A percentile compares a stretch with the other conserved stretches of the same genome.
Conservation (phyloP, 2,329 filamentous ascomycete genomes). For the Cytospora schulzeri region DNA sequence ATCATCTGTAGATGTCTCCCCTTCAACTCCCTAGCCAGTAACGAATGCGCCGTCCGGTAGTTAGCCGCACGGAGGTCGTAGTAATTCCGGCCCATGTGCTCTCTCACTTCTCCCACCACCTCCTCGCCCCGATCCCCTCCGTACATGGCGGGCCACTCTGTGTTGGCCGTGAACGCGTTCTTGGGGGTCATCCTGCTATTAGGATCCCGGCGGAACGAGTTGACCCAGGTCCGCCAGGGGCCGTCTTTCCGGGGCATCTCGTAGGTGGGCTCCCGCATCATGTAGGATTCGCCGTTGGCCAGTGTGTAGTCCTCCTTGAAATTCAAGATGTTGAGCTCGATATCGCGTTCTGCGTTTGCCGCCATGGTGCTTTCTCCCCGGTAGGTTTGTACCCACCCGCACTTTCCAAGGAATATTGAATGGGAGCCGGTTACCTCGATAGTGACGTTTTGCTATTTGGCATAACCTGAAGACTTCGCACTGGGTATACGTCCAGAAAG, state of each 20-base stretch:
- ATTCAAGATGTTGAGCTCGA: conserved; percentile 61
- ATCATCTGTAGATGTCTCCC: conserved; percentile 94
- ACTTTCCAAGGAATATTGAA: neutral
- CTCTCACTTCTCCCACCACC: conserved; percentile 7
- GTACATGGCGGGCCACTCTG: conserved; percentile 30
- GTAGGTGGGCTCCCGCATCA: conserved; percentile 54
- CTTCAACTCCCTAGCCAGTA: conserved; percentile 77
- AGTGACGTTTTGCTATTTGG: neutral
- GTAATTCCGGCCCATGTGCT: conserved; percentile 49
- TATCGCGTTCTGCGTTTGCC: conserved; percentile 39
- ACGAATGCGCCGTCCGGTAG: conserved; percentile 74
- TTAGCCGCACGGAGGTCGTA: conserved; percentile 61
- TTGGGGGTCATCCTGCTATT: conserved; percentile 50
- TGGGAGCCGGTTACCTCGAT: neutral
- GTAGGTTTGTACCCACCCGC: neutral
- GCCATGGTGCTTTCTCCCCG: conserved; percentile 38
- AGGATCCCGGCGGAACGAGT: conserved; percentile 67
- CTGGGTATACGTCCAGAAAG: neutral
- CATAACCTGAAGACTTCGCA: neutral
- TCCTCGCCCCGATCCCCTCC: conserved; percentile 27
- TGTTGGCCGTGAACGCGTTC: conserved; percentile 25
- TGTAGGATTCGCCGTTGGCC: conserved; percentile 51
- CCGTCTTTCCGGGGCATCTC: conserved; percentile 36
- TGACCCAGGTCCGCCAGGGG: conserved; percentile 47
- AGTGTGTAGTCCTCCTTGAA: conserved; percentile 58